Evolutionary conservation across 179 eudicot genomes (phyloP).

Genomic region (Beta macrorhiza): DNA sequence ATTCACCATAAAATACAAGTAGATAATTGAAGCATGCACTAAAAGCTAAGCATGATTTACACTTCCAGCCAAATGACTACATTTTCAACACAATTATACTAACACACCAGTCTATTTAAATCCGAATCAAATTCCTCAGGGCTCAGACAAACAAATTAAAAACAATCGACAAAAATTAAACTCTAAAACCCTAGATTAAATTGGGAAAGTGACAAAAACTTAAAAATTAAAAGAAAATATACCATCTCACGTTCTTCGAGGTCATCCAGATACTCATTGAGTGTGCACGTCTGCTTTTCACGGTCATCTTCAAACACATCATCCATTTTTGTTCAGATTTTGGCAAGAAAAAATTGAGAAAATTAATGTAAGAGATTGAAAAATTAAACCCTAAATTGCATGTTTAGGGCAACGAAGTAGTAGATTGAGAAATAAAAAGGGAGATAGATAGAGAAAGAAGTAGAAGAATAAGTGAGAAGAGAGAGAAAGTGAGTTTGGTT

Average conservation of each 20-base stretch:
- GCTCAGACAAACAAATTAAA: neutral
- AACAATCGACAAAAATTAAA: neutral
- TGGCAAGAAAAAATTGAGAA: neutral
- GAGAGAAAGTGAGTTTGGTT: constrained; percentile 15
- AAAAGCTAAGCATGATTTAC: neutral
- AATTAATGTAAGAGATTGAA: neutral
- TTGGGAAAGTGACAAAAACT: neutral
- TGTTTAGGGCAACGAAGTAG: neutral
- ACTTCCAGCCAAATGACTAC: neutral
- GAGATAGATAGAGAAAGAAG: neutral
- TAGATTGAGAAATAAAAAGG: neutral
- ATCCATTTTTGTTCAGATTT: constrained; percentile 35
- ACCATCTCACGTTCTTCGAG: constrained; percentile 85
- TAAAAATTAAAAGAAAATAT: neutral
- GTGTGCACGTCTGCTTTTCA: constrained; percentile 52
- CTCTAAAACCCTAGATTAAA: constrained; percentile 15
- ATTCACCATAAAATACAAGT: neutral
- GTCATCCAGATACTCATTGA: constrained; percentile 63
- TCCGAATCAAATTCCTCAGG: neutral
- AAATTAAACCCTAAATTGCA: constrained; percentile 24
- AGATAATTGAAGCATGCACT: neutral
- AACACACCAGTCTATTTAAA: neutral
- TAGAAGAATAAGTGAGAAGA: neutral
- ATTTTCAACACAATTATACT: neutral
- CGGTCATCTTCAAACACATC: constrained; percentile 62